Percentiles rank a stretch among this genome's conserved stretches.
Conservation (phyloP, 495 filamentous ascomycete genomes). For the Aspergillus olivimuriae region DNA sequence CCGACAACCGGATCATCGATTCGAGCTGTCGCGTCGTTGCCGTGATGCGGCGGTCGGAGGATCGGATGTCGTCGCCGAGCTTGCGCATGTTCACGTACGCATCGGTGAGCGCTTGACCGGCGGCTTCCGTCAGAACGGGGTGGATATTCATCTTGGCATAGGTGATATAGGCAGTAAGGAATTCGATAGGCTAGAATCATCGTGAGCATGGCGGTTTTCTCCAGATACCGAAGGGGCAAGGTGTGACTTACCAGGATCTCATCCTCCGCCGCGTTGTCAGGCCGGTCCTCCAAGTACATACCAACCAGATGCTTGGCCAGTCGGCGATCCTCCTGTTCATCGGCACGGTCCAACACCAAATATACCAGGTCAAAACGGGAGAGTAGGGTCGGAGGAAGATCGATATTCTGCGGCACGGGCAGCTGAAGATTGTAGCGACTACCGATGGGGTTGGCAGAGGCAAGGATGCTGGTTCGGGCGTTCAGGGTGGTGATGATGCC, state of each 20-base stretch:
- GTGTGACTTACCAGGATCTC: conserved; percentile 84
- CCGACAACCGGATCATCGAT: conserved; percentile 91
- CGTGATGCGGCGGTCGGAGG: conserved; percentile 91
- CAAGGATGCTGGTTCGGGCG: conserved; percentile 86
- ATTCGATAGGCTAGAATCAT: conserved; percentile 79
- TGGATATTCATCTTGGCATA: conserved; percentile 87
- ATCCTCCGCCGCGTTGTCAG: conserved; percentile 67
- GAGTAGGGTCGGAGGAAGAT: conserved; percentile 88
- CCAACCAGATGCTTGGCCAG: conserved; percentile 87
- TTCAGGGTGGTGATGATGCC: conserved; percentile 99
- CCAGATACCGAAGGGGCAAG: too few species aligned
- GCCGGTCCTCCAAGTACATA: conserved; percentile 95
- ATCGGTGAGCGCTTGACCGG: conserved; percentile 71
- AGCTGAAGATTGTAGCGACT: conserved; percentile 95
- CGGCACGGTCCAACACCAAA: conserved; percentile 86
- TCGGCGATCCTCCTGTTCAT: conserved; percentile 80
- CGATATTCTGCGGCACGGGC: conserved; percentile 95
- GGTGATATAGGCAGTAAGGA: conserved; percentile 94
- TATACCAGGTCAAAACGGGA: conserved; percentile 97
- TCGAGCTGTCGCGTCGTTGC: conserved; percentile 94
- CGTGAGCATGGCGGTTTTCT: too few species aligned
- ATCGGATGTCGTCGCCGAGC: conserved; percentile 89
- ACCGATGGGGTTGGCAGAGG: conserved; percentile 95
- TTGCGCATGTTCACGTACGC: conserved; percentile 95
- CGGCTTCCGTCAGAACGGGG: conserved; percentile 68